Conservation (phyloP, 2,329 filamentous ascomycete species). For the Fusarium mexicanum region DNA sequence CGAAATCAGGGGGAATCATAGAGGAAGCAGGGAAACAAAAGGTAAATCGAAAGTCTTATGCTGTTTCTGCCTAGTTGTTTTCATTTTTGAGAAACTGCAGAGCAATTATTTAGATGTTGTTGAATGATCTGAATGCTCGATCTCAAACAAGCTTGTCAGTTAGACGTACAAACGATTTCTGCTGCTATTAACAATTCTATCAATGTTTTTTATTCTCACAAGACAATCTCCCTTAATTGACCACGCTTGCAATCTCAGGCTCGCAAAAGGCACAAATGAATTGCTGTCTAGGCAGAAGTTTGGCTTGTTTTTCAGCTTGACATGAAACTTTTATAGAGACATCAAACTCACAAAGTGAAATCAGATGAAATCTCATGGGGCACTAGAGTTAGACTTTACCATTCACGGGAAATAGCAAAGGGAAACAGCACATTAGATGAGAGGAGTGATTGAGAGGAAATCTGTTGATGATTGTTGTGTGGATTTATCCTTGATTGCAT, state of each 20-base stretch:
- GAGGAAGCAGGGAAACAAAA: neutral
- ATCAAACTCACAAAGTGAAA: neutral
- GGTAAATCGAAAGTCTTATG: rapidly evolving
- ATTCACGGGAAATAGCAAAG: rapidly evolving
- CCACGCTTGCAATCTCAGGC: rapidly evolving
- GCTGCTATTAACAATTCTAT: rapidly evolving
- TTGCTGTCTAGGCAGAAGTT: neutral
- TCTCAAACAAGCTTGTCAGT: neutral
- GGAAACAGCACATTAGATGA: rapidly evolving
- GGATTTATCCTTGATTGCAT: neutral
- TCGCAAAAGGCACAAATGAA: rapidly evolving
- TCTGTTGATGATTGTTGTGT: no score
- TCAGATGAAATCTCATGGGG: neutral
- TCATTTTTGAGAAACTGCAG: neutral
- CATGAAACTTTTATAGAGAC: rapidly evolving
- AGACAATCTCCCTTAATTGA: neutral
- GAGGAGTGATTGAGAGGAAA: rapidly evolving
- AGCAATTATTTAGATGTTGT: no score
- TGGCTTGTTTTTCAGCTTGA: neutral
- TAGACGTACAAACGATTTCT: no score
- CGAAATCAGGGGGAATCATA: no score
- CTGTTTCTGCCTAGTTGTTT: neutral
- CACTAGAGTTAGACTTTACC: rapidly evolving
- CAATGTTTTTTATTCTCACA: rapidly evolving
- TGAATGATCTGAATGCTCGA: neutral